Evolutionary conservation across 2,329 filamentous ascomycete species (phyloP).

Genomic region (Tolypocladium sp.): DNA sequence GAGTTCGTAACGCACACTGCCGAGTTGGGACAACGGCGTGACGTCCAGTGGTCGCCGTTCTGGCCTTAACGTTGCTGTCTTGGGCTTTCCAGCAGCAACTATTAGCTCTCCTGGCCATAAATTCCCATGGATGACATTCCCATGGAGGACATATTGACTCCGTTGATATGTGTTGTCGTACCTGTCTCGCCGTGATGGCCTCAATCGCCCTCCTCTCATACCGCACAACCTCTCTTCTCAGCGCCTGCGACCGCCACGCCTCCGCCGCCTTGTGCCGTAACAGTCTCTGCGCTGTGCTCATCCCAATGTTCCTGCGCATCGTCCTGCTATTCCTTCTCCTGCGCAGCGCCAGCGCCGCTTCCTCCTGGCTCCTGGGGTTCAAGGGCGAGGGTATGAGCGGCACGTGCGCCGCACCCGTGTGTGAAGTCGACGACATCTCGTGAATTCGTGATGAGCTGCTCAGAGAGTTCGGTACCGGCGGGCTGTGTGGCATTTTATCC

Average conservation of each 20-base stretch:
- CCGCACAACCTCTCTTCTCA: constrained; percentile 15
- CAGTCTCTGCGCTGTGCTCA: constrained; percentile 30
- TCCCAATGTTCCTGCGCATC: constrained; percentile 8
- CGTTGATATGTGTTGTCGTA: too few relatives aligned
- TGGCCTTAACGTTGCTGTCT: neutral
- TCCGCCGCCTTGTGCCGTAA: constrained; percentile 31
- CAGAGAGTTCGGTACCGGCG: neutral
- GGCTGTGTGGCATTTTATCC: neutral
- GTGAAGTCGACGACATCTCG: neutral
- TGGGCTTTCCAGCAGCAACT: neutral
- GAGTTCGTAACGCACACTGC: neutral
- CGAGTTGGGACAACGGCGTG: neutral
- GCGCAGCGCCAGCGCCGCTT: neutral
- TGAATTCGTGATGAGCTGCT: neutral
- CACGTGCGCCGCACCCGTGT: constrained; percentile 4
- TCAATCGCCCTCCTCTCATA: constrained; percentile 10
- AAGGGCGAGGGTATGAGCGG: constrained; percentile 18
- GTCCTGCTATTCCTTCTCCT: neutral
- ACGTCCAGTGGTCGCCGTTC: neutral
- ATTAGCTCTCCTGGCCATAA: neutral
- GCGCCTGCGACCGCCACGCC: constrained; percentile 27
- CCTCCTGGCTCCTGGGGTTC: constrained; percentile 10
- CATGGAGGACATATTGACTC: too few relatives aligned
- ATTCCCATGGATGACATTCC: too few relatives aligned
- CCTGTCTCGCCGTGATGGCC: constrained; percentile 1